Percentiles rank a stretch among this genome's conserved stretches.
These are phyloP conservation scores for Fonsecaea monophora DNA, from an alignment of 2,329 filamentous ascomycete genomes.

Conservation along the genomic window DNA sequence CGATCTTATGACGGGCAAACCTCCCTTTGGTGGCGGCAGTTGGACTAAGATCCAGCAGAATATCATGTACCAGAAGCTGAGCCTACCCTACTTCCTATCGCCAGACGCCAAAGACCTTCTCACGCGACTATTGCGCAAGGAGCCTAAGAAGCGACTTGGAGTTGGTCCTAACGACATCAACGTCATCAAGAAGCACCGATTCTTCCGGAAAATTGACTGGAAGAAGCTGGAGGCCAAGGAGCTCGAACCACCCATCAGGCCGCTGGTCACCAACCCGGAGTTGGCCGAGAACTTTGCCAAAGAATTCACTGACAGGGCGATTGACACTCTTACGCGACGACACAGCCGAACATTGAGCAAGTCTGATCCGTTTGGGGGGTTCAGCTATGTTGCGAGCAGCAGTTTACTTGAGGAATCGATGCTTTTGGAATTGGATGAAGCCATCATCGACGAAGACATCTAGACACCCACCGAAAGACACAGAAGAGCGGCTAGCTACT, in stretches of 20 bases:
- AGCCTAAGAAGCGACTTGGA: slow-evolving; percentile 87
- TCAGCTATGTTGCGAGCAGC: slow-evolving; percentile 57
- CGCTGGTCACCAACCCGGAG: slow-evolving; percentile 92
- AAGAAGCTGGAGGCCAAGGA: slow-evolving; percentile 81
- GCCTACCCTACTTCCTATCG: slow-evolving; percentile 86
- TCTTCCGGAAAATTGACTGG: slow-evolving; percentile 98
- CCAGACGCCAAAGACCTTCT: slow-evolving; percentile 93
- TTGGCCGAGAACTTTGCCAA: slow-evolving; percentile 93
- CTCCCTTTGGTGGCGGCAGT: slow-evolving; percentile 89
- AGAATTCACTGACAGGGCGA: slow-evolving; percentile 75
- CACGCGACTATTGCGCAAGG: slow-evolving; percentile 86
- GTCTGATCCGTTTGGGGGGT: slow-evolving; percentile 55
- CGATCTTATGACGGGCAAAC: slow-evolving; percentile 89
- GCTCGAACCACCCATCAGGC: slow-evolving; percentile 85
- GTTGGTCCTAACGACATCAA: slow-evolving; percentile 86
- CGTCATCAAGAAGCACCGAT: slow-evolving; percentile 87
- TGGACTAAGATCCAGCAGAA: slow-evolving; percentile 95
- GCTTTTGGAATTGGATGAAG: slow-evolving; percentile 38
- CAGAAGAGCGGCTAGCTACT: not conserved
- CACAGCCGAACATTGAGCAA: slow-evolving; percentile 41
- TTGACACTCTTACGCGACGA: slow-evolving; percentile 36
- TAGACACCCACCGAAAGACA: slow-evolving; percentile 4
- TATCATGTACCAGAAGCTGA: slow-evolving; percentile 90
- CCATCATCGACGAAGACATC: slow-evolving; percentile 33
- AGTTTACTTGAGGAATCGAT: slow-evolving; percentile 51